Evolutionary conservation across 176 grass and related monocot species (phyloP), one percentile per base, ranked within the genome.

Genomic region (Oryza glaberrima): DNA sequence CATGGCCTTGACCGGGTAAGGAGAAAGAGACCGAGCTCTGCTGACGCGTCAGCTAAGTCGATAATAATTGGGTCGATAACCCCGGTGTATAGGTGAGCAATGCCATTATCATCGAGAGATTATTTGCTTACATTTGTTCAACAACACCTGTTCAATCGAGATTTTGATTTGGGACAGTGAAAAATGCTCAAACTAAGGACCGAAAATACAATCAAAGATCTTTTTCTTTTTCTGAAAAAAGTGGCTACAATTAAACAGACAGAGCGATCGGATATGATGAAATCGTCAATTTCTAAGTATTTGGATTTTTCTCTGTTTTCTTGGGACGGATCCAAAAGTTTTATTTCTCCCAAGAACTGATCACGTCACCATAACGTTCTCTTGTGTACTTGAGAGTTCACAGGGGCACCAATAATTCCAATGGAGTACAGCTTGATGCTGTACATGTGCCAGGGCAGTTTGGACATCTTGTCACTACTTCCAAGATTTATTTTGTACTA

Each of bases 371-470:
- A 78, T 65, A 51, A 63, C 52, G 75, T 83, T 67, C 28, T 10
- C 1, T 20, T 12, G 34, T 16, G 73, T 68, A 69, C 82, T 77
- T 30, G 44, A 36, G 23, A 36, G 23, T 19, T 82, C 47, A 20
- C 26, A 66, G 9, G 9, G 7, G 17, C 22, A 5, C 77, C 82
- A 22, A 11, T 64, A 70, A 19, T 23, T 82, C 83, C 78, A 82
- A 78, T 56, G 79, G 68, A 41, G 68, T 82, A 66, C 84, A 79
- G 84, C 83, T 76, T 48, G 13, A 66, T 54, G 58, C 14, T 20
- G 77, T 54, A 16, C 83, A 63, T 86, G 74, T 74, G 88, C 28
- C 84, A 79, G 46, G 75, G 63, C 47, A 81, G 23, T 74, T 86
- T 78, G 70, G 64, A 68, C 71, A 35, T 63, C 22, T 49, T 40